phyloP scores from a whole-genome alignment of 2,329 filamentous ascomycete genomes.

The Alternaria arbusti region DNA sequence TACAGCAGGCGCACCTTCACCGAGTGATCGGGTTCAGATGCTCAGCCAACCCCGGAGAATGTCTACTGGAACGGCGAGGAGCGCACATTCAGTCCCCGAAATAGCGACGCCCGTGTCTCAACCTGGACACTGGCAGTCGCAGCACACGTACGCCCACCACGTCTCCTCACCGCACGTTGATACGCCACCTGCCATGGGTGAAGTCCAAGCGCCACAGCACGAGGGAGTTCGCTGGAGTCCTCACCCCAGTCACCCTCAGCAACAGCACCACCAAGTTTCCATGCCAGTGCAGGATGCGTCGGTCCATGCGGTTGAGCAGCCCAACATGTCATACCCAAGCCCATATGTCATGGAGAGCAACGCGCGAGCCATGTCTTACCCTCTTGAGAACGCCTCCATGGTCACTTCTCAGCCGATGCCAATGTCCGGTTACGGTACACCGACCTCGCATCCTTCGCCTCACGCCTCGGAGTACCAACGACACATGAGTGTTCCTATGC shows the following conservation, averaged over 20 bases:
- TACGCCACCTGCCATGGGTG: conserved; percentile 34
- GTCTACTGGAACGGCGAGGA: conserved; percentile 47
- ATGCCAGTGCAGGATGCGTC: conserved; percentile 43
- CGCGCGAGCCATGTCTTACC: conserved; percentile 48
- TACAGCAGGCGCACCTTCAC: conserved; percentile 44
- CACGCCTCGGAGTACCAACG: conserved; percentile 47
- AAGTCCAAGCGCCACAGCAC: conserved; percentile 35
- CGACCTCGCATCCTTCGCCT: conserved; percentile 46
- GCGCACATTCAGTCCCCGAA: conserved; percentile 46
- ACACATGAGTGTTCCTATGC: conserved; percentile 47
- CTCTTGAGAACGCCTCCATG: conserved; percentile 45
- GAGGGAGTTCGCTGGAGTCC: conserved; percentile 44
- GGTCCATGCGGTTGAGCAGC: conserved; percentile 38
- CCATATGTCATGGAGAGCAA: conserved; percentile 48
- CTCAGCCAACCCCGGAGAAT: conserved; percentile 47
- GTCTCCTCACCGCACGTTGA: conserved; percentile 47
- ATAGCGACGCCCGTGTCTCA: conserved; percentile 46
- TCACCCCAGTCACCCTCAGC: conserved; percentile 42
- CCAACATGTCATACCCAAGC: conserved; percentile 42
- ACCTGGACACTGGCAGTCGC: conserved; percentile 45
- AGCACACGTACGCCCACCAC: conserved; percentile 42
- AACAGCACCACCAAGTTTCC: conserved; percentile 42
- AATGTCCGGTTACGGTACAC: conserved; percentile 47
- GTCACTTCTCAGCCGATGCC: conserved; percentile 47
- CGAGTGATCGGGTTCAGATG: conserved; percentile 49